phyloP scores from a whole-genome alignment of 345 rosid genomes.

The Salix viminalis region DNA sequence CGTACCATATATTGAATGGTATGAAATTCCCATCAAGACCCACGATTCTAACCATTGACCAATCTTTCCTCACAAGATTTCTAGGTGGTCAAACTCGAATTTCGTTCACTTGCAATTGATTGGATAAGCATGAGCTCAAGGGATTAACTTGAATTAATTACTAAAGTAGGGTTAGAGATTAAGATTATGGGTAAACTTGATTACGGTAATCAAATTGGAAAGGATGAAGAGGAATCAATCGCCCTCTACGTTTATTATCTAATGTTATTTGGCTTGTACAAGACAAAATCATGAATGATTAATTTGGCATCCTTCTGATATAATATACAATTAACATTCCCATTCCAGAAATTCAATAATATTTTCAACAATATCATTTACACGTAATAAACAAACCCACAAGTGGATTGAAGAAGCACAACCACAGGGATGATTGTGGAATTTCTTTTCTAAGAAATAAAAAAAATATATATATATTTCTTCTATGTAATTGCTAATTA shows the following conservation, averaged over 20 bases:
- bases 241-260: background rate
- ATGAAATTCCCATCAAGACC: no score
- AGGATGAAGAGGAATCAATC: no score
- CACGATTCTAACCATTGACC: no score
- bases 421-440: background rate
- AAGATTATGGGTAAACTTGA: no score
- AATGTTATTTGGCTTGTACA: background rate
- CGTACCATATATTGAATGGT: no score
- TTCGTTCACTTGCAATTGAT: no score
- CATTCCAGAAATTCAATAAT: background rate
- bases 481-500: constrained; percentile 9
- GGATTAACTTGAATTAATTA: no score
- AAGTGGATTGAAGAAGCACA: background rate
- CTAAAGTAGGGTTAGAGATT: no score
- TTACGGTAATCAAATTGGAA: no score
- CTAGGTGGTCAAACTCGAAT: no score
- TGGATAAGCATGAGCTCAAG: no score
- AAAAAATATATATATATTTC: background rate
- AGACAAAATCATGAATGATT: background rate
- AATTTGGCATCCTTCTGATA: background rate
- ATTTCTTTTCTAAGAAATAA: background rate
- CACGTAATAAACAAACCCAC: constrained; percentile 6
- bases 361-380: background rate
- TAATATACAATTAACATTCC: background rate
- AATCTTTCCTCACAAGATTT: no score